Evolutionary conservation across 352 stramenopile species (phyloP), one percentile per base, ranked within the genome.

Genomic region (Aphanomyces cochlioides): DNA sequence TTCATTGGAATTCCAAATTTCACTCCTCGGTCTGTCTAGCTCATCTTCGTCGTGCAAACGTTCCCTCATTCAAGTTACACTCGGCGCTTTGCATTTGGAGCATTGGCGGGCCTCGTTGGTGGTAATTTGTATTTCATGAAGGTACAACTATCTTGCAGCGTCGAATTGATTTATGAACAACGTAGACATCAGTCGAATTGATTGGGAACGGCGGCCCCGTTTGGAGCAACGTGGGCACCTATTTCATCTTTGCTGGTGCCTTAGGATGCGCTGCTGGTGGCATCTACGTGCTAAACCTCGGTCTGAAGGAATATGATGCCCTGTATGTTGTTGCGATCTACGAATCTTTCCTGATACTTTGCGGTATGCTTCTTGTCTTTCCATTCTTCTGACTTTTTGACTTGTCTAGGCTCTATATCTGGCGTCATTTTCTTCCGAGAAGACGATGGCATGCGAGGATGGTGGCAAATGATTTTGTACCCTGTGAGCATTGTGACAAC

Each of bases 381-480:
- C 7, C n/a, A 10, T 59, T 56, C 38, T 59, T 61, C 91, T 91
- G 21, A 21, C 3, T 67, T 37, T 39, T n/a, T 56, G 21, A 4
- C 7, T 47, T 47, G 4, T 13, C 34, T 50, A 72, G 64, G 87
- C 57, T 93, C 87, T 59, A 78, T 95, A 72, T 92, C 84, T 3
- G 87, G 87, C 5, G 85, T 95, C 48, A 89, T 95, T 61, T 95
- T 95, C 73, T 95, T 95, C 77, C 84, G 92, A 67, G 87, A 95
- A 79, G 91, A 85, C 67, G 74, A 81, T 2, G 87, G 82, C 56
- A 95, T 95, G 83, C 84, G 82, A 57, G 77, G 81, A 53, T 94
- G 83, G 84, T 94, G 86, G 86, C 86, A 94, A 73, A 73, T 80
- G 47, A 69, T 82, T 48, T 54, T 94, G 56, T 94, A 94, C 68